Evolutionary conservation across 1,139 yeast species (phyloP).

Genomic region (Wickerhamiella infanticola): DNA sequence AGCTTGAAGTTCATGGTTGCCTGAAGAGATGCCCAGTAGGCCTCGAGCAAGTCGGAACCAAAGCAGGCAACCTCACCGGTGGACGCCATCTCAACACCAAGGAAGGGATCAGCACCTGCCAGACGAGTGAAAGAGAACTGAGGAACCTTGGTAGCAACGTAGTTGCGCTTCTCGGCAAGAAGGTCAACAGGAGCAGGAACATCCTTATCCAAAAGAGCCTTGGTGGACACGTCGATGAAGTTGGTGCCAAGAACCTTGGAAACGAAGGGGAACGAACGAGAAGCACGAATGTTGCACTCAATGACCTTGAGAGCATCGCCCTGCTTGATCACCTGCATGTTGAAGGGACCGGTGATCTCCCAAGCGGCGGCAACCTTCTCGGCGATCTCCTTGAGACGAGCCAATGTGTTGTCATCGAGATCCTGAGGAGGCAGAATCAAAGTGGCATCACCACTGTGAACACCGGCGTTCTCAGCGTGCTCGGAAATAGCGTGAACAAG

Average conservation of each 20-base stretch:
- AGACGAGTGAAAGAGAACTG: constrained; percentile 95
- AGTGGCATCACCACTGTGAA: constrained; percentile 97
- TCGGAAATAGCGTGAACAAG: constrained; percentile 93
- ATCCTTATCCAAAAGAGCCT: constrained; percentile 61
- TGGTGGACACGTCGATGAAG: constrained; percentile 87
- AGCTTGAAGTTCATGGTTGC: constrained; percentile 92
- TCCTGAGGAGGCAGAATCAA: constrained; percentile 82
- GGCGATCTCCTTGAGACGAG: constrained; percentile 84
- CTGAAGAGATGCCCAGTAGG: constrained; percentile 96
- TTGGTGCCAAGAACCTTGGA: constrained; percentile 89
- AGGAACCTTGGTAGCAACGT: constrained; percentile 95
- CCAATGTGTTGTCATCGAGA: constrained; percentile 78
- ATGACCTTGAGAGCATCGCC: constrained; percentile 68
- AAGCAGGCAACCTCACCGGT: constrained; percentile 98
- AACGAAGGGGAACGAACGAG: constrained; percentile 97
- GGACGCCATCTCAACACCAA: constrained; percentile 98
- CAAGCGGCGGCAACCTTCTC: constrained; percentile 88
- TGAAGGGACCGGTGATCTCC: constrained; percentile 95
- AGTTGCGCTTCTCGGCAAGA: constrained; percentile 54
- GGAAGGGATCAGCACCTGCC: constrained; percentile 97
- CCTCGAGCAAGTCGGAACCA: constrained; percentile 71
- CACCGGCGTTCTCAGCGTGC: constrained; percentile 97
- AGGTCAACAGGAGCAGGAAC: constrained; percentile 81
- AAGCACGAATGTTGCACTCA: constrained; percentile 96
- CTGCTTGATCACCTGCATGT: constrained; percentile 88